A percentile compares a stretch with the other conserved stretches of the same genome.
These are phyloP conservation scores for Monsonia emarginata DNA, from an alignment of 441 rosid genomes.

Conservation along the genomic window DNA sequence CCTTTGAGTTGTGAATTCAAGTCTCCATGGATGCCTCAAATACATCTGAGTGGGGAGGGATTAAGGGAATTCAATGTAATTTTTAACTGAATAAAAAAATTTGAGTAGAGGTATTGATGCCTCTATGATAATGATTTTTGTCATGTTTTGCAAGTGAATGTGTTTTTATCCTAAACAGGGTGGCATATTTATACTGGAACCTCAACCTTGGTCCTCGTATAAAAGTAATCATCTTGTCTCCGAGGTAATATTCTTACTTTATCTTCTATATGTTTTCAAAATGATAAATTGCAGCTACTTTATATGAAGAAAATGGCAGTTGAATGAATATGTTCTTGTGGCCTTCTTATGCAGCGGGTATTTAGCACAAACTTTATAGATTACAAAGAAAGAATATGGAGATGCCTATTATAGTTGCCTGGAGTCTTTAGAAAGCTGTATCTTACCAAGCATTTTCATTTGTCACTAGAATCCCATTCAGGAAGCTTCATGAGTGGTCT, in stretches of 20 bases:
- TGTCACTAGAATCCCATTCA: not conserved
- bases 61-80: no score
- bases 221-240: constrained; percentile 64
- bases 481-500: constrained; percentile 1
- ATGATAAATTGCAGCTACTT: not conserved
- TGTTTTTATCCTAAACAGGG: constrained; percentile 42
- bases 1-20: no score
- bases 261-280: not conserved
- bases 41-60: no score
- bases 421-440: not conserved
- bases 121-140: not conserved
- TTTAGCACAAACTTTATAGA: not conserved
- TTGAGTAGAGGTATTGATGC: no score
- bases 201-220: constrained; percentile 95
- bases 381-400: not conserved
- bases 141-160: not conserved
- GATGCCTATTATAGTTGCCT: not conserved
- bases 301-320: not conserved
- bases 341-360: not conserved
- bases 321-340: not conserved
- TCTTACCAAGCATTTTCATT: not conserved
- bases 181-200: constrained; percentile 77
- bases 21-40: no score
- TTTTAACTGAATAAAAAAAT: no score
- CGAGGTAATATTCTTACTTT: constrained; percentile 34